Percentiles rank a stretch among this genome's conserved stretches.
phyloP scores from a whole-genome alignment of 2,329 filamentous ascomycete species.

The Raffaelea ambrosiae region DNA sequence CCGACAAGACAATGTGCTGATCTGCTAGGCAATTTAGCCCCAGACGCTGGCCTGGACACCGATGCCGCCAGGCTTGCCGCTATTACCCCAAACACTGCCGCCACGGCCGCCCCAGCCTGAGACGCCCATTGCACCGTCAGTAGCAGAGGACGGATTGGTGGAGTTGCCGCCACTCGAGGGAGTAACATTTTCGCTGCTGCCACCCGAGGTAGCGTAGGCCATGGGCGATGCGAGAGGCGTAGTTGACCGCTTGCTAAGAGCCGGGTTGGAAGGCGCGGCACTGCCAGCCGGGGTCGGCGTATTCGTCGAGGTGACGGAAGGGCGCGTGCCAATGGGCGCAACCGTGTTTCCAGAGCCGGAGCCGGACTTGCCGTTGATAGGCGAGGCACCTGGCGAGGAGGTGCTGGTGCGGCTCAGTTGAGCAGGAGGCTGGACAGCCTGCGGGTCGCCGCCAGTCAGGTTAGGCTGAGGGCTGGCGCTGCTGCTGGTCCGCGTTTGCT shows the following conservation, averaged over 20 bases:
- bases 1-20: no score
- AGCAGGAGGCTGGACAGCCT: constrained; percentile 38
- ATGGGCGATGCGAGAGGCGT: constrained; percentile 85
- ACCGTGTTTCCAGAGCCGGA: constrained; percentile 48
- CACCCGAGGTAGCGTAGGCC: constrained; percentile 48
- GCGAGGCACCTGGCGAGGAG: constrained; percentile 77
- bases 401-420: constrained; percentile 72
- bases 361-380: constrained; percentile 50
- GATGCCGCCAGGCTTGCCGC: constrained; percentile 62
- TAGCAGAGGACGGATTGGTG: constrained; percentile 46
- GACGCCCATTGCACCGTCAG: constrained; percentile 32
- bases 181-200: constrained; percentile 15
- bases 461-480: constrained; percentile 74
- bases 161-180: constrained; percentile 33
- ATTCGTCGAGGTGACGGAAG: constrained; percentile 47
- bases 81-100: constrained; percentile 71
- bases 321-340: constrained; percentile 88
- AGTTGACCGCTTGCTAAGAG: constrained; percentile 71
- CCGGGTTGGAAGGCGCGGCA: constrained; percentile 45
- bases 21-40: constrained; percentile 49
- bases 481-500: constrained; percentile 68
- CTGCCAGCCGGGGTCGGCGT: constrained; percentile 16
- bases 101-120: constrained; percentile 71
- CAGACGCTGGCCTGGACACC: constrained; percentile 90
- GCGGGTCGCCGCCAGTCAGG: constrained; percentile 42